These are phyloP conservation scores for Leishmania arabica DNA, from an alignment of 208 protist species.

Conservation along the genomic window DNA sequence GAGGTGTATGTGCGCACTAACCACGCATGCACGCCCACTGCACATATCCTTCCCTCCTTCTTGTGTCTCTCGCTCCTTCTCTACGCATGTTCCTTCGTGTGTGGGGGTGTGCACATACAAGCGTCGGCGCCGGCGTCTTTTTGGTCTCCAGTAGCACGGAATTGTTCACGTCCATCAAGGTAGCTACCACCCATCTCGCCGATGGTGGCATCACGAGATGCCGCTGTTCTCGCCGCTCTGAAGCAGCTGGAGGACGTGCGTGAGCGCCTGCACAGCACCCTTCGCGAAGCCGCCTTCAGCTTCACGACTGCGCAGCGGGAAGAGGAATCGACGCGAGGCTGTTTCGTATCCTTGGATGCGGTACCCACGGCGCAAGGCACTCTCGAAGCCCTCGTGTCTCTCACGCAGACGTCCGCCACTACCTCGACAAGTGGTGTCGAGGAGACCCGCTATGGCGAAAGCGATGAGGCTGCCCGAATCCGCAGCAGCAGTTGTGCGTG, in stretches of 20 bases:
- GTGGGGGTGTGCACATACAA: neutral
- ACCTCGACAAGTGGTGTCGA: neutral
- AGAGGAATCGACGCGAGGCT: constrained; percentile 54
- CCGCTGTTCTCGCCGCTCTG: constrained; percentile 31
- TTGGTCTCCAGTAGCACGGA: neutral
- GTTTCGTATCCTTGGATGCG: constrained; percentile 49
- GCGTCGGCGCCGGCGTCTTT: neutral
- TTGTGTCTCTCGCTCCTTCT: constrained; percentile 15
- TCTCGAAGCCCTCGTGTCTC: constrained; percentile 26
- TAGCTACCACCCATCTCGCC: neutral
- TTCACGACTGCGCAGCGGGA: constrained; percentile 41
- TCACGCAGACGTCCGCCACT: constrained; percentile 1
- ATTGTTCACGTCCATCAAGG: neutral
- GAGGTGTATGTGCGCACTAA: neutral
- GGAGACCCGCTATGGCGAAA: neutral
- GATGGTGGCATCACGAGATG: constrained; percentile 13
- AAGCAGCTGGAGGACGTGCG: constrained; percentile 46
- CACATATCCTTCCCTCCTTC: neutral
- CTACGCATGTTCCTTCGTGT: neutral
- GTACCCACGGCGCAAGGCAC: constrained; percentile 38
- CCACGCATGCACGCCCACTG: neutral
- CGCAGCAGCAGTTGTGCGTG: neutral
- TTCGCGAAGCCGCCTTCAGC: constrained; percentile 59
- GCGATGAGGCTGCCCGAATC: neutral
- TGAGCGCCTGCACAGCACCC: constrained; percentile 39